Evolutionary conservation across 345 rosid genomes (phyloP), one percentile per base, ranked within the genome.

Genomic region (Dipteronia dyeriana): DNA sequence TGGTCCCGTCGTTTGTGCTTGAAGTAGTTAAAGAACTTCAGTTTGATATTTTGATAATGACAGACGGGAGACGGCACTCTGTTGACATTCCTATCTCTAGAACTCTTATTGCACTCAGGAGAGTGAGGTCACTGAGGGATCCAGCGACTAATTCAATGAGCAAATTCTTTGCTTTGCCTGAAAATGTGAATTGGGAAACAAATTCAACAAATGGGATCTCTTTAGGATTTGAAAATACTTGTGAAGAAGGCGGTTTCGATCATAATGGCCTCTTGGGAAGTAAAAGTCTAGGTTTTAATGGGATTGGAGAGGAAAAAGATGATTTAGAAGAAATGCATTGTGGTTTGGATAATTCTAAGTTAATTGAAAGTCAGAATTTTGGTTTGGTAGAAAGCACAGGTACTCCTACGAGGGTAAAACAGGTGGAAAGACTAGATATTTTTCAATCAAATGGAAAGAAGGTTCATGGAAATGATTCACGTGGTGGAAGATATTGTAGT

Each of bases 81-180:
- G 90, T 96, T 49, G 99, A 96, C 79, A 76, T 94, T 69, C 99
- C 99, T 17, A 91, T 96, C 60, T 85, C 99, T 41, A 94, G 91
- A 82, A 89, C 97, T 43, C 97, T 96, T n/a, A 80, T 88, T 14
- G 97, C 98, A 23, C 92, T 96, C 26, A 86, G 97, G 86, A 90
- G 98, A 70, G 99, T 96, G 80, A 85, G 90, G 88, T 96, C 99
- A 45, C 75, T 96, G 53, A 89, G 97, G 89, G 99, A 96, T 84
- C 99, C 99, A 2, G 88, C 95, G 29, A 94, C 99, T 17, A 96
- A 87, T 82, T 90, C 98, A 6, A 88, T 94, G 97, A 96, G 95
- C 90, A 96, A 94, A 76, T 88, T 96, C 80, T 87, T 98, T 84
- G 75, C 94, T 79, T 85, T 94, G 79, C 83, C 90, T 25, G 98